These are phyloP conservation scores for Didymella sp. DNA, from an alignment of 2,329 filamentous ascomycete species.

Conservation along the genomic window DNA sequence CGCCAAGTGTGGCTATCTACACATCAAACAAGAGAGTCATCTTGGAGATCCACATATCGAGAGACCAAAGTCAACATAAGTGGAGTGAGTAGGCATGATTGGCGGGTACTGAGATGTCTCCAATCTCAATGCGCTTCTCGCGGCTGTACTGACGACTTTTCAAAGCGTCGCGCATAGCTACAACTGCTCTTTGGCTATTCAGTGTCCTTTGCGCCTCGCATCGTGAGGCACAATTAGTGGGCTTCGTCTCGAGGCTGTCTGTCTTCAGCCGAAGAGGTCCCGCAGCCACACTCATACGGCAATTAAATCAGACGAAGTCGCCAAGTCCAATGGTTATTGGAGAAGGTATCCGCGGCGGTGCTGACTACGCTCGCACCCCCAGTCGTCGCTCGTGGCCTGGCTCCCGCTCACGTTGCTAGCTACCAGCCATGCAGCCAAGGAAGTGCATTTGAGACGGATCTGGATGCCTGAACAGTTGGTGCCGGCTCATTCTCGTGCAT, in stretches of 20 bases:
- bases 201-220: too few relatives aligned
- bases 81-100: neutral
- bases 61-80: neutral
- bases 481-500: constrained; percentile 10
- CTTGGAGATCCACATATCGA: constrained; percentile 5
- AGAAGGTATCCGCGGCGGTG: constrained; percentile 20
- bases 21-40: neutral
- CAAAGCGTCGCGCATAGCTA: neutral
- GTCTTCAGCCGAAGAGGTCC: neutral
- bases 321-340: constrained; percentile 5
- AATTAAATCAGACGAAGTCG: neutral
- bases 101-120: neutral
- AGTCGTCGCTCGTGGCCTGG: neutral
- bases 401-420: neutral
- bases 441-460: neutral
- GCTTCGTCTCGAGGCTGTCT: constrained; percentile 10
- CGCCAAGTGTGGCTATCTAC: constrained; percentile 13
- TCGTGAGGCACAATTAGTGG: constrained; percentile 2
- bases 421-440: neutral
- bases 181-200: neutral
- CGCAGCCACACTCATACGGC: constrained; percentile 7
- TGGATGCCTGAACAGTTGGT: neutral
- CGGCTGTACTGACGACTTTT: too few relatives aligned
- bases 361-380: neutral
- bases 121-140: neutral